phyloP scores from a whole-genome alignment of 805 yeast genomes.

The Wickerhamiella lipophila region DNA sequence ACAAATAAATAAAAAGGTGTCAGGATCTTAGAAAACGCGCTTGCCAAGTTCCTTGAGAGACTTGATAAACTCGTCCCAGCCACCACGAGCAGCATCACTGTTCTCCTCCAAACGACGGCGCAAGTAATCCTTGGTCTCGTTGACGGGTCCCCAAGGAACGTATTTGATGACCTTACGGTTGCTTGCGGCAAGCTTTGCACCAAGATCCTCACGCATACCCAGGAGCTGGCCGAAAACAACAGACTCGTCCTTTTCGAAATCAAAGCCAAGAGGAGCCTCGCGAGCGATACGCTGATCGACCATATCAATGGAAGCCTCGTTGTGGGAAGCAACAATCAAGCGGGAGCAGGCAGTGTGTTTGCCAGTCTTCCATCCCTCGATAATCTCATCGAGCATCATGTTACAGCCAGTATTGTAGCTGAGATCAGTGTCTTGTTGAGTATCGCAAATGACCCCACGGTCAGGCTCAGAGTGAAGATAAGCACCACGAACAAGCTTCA shows the following conservation, averaged over 20 bases:
- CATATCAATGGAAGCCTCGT: slow-evolving; percentile 58
- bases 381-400: slow-evolving; percentile 47
- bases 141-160: slow-evolving; percentile 96
- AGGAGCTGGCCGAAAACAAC: slow-evolving; percentile 80
- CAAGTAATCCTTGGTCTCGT: slow-evolving; percentile 82
- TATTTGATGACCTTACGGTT: slow-evolving; percentile 75
- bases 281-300: slow-evolving; percentile 46
- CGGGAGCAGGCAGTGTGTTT: slow-evolving; percentile 40
- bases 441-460: slow-evolving; percentile 57
- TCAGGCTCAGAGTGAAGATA: slow-evolving; percentile 80
- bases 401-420: slow-evolving; percentile 62
- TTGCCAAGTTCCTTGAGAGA: slow-evolving; percentile 18
- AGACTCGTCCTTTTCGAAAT: slow-evolving; percentile 24
- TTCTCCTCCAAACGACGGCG: slow-evolving; percentile 87
- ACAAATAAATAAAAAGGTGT: background rate
- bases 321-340: slow-evolving; percentile 84
- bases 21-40: slow-evolving; percentile 24
- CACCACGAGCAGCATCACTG: slow-evolving; percentile 46
- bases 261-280: slow-evolving; percentile 24
- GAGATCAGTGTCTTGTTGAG: slow-evolving; percentile 68
- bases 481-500: slow-evolving; percentile 91
- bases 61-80: slow-evolving; percentile 21
- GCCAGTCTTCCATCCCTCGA: slow-evolving; percentile 34
- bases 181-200: slow-evolving; percentile 55
- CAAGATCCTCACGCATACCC: slow-evolving; percentile 91